Conservation (phyloP, 208 protist species). For the Herpetomonas samuelpessoai region DNA sequence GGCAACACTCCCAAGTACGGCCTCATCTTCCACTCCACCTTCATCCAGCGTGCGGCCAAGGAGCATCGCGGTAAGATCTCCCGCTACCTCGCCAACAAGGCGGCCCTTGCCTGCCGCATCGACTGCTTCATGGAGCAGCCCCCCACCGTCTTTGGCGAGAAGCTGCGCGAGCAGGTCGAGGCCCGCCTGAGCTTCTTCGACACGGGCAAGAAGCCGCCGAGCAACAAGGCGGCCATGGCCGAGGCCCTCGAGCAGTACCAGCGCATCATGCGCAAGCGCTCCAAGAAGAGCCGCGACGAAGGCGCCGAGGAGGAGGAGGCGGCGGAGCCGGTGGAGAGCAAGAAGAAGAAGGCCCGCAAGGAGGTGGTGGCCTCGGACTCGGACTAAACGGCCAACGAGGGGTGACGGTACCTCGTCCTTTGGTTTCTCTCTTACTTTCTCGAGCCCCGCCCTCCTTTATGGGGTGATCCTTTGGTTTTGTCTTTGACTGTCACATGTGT, state of each 20-base stretch:
- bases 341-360: conserved; percentile 60
- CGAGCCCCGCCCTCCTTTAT: no score
- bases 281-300: conserved; percentile 29
- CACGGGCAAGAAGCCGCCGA: conserved; percentile 92
- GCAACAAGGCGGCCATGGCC: conserved; percentile 97
- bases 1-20: conserved; percentile 99
- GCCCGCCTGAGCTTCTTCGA: conserved; percentile 98
- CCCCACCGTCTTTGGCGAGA: conserved; percentile 94
- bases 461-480: no score
- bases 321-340: conserved; percentile 23
- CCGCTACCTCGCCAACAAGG: conserved; percentile 99
- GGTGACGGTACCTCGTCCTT: not conserved
- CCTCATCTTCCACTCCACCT: conserved; percentile 98
- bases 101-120: conserved; percentile 97
- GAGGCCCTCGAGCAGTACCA: conserved; percentile 93
- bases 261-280: conserved; percentile 64
- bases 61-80: conserved; percentile 99
- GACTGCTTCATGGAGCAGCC: conserved; percentile 94
- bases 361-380: conserved; percentile 55
- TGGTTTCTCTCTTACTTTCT: conserved; percentile 7
- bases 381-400: conserved; percentile 26
- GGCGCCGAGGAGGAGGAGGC: conserved; percentile 25
- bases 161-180: conserved; percentile 97
- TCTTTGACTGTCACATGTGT: no score
- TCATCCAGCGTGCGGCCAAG: conserved; percentile 96